Conservation (phyloP, 2,329 filamentous ascomycete species). For the Didymella exigua region DNA sequence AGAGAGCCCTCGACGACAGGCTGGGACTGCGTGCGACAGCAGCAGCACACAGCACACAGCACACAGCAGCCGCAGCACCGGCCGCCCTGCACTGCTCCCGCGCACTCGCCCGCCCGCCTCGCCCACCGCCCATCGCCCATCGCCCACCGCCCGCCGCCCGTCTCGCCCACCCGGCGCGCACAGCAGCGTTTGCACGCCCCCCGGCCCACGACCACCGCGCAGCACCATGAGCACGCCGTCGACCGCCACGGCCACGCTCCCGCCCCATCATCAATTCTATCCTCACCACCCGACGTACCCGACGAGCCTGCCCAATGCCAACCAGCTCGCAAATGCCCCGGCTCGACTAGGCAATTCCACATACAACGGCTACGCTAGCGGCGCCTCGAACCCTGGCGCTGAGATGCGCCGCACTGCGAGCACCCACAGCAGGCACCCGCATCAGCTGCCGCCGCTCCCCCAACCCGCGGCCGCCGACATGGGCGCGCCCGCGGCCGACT, state of each 20-base stretch:
- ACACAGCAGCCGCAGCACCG: constrained; percentile 11
- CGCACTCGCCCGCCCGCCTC: neutral
- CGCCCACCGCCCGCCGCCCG: constrained; percentile 10
- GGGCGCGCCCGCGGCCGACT: constrained; percentile 22
- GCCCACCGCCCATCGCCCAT: too few relatives aligned
- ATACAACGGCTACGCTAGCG: constrained; percentile 48
- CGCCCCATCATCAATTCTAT: constrained; percentile 50
- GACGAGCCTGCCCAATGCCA: constrained; percentile 42
- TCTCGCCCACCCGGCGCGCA: constrained; percentile 25
- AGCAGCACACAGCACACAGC: constrained; percentile 23
- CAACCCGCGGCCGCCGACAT: constrained; percentile 34
- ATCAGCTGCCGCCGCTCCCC: constrained; percentile 40
- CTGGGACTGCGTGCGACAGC: constrained; percentile 33
- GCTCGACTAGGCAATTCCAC: constrained; percentile 44
- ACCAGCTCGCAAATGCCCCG: constrained; percentile 39
- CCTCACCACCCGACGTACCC: constrained; percentile 44
- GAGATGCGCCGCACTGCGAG: constrained; percentile 47
- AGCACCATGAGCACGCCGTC: constrained; percentile 52
- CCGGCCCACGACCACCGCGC: constrained; percentile 31
- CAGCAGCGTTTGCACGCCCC: constrained; percentile 39
- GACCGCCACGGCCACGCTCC: constrained; percentile 51
- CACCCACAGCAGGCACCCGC: constrained; percentile 30
- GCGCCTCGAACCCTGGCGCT: constrained; percentile 36
- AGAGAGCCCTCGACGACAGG: constrained; percentile 31
- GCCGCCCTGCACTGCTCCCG: constrained; percentile 20